Base-by-base conservation (phyloP, 1,139 yeast species). In the Hansenula sp. region DNA sequence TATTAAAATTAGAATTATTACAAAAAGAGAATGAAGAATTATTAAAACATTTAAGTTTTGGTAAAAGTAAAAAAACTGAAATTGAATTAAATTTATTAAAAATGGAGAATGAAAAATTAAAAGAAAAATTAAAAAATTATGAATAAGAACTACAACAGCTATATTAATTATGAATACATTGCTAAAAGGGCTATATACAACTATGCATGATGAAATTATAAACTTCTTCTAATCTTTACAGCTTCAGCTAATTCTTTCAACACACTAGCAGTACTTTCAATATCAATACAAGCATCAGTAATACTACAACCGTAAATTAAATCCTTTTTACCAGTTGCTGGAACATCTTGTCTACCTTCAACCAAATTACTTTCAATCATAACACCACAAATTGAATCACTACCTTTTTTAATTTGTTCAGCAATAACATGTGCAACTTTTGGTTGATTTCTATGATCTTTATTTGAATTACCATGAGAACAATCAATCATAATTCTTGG, bases 401-500 rank as follows among this genome's bases (percentile, higher is more conserved):
- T 95, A 60, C 98, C 98, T 22, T 66, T 69, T 34, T 88, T 67
- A 42, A 92, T 75, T 68, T 92, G 97, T 53, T 79, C 81, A 40
- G 89, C 86, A 40, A 92, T 96, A 44, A 72, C 75, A 38, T 73
- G 71, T 54, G 85, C 79, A 18, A 90, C 97, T 65, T 76, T 80
- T 42, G 97, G 96, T 69, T 92, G 98, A 69, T 90, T 90, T 65
- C 83, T 77, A 82, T 78, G 88, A 66, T 92, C 95, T 71, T 92
- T 92, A 65, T 74, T 79, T 31, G 97, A 89, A 74, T 92, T 92
- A 57, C 96, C 98, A 66, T 92, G 98, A 39, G 97, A 89, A 68
- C 96, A 92, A 68, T 92, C 98, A 51, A 92, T 82, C 97, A 92
- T 90, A 55, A 89, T n/a, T n/a, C n/a, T n/a, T n/a, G n/a, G n/a